A percentile compares a stretch with the other conserved stretches of the same genome.
These are phyloP conservation scores for Yamadazyma phyllophila DNA, from an alignment of 805 yeast genomes.

Conservation along the genomic window DNA sequence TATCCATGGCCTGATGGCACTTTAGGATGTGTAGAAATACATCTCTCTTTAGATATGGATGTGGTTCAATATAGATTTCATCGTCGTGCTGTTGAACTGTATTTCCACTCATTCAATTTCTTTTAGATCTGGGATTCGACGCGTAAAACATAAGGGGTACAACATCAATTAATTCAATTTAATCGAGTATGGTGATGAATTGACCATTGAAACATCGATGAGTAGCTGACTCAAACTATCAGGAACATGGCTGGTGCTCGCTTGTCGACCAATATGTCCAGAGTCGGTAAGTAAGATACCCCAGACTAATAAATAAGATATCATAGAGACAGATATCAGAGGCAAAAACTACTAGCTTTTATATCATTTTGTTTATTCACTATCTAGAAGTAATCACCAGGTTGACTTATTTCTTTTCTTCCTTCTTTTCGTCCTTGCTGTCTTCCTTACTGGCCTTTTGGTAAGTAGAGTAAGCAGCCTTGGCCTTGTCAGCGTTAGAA, in stretches of 20 bases:
- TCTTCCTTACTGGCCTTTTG: conserved; percentile 23
- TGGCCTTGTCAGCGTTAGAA: conserved; percentile 32
- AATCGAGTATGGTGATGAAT: too few species aligned
- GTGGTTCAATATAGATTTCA: not conserved
- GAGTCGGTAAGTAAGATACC: not conserved
- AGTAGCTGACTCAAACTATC: too few species aligned
- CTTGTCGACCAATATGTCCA: too few species aligned
- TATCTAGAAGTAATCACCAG: not conserved
- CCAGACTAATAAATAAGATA: too few species aligned
- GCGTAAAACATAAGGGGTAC: not conserved
- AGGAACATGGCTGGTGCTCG: too few species aligned
- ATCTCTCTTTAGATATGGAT: conserved; percentile 1
- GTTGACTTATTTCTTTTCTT: conserved; percentile 6
- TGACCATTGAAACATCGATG: too few species aligned
- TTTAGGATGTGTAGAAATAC: not conserved
- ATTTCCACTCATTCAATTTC: not conserved
- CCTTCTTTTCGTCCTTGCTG: conserved; percentile 9
- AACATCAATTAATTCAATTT: too few species aligned
- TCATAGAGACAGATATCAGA: too few species aligned
- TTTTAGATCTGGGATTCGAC: not conserved
- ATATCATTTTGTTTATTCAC: not conserved
- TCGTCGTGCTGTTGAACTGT: not conserved
- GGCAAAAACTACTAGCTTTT: not conserved
- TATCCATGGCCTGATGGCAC: conserved; percentile 28
- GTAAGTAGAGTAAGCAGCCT: conserved; percentile 31